Conservation (phyloP, 2,329 filamentous ascomycete species). For the Paecilomyces sp. region DNA sequence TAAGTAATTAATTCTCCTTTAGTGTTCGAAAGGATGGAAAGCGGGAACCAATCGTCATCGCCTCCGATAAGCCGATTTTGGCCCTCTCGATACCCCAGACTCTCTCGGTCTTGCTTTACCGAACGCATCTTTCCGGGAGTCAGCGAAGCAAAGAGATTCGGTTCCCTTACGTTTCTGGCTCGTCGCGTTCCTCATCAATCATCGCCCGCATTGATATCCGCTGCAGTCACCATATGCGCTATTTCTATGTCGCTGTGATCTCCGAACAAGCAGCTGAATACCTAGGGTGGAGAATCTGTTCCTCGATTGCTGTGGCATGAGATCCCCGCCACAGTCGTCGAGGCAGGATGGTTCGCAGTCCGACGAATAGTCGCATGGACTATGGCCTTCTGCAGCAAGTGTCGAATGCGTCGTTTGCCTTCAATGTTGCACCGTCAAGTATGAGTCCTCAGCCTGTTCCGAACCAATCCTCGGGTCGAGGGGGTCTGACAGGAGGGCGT, state of each 20-base stretch:
- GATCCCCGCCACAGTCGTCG: conserved; percentile 13
- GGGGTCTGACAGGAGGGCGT: conserved; percentile 20
- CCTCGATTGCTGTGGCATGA: conserved; percentile 9
- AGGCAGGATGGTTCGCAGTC: conserved; percentile 15
- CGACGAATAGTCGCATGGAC: conserved; percentile 7
- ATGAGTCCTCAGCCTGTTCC: not conserved
- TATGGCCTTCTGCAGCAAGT: conserved; percentile 6
- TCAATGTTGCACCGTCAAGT: conserved; percentile 1
- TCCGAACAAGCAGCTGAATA: not conserved
- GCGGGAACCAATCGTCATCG: not conserved
- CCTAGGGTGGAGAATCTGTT: not conserved
- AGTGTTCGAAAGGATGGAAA: not conserved
- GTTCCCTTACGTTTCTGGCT: not conserved
- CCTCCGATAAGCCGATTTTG: not conserved
- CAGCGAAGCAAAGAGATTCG: not conserved
- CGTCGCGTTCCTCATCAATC: not conserved
- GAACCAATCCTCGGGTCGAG: not conserved
- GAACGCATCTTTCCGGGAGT: not conserved
- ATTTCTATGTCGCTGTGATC: not conserved
- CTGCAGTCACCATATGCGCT: not conserved
- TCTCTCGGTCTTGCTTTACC: not conserved
- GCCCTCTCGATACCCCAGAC: not conserved
- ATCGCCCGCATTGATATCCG: not conserved
- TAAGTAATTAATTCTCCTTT: no score
- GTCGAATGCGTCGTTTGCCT: conserved; percentile 4